phyloP scores from a whole-genome alignment of 2,329 filamentous ascomycete species.

The Phyllosticta citriasiana region DNA sequence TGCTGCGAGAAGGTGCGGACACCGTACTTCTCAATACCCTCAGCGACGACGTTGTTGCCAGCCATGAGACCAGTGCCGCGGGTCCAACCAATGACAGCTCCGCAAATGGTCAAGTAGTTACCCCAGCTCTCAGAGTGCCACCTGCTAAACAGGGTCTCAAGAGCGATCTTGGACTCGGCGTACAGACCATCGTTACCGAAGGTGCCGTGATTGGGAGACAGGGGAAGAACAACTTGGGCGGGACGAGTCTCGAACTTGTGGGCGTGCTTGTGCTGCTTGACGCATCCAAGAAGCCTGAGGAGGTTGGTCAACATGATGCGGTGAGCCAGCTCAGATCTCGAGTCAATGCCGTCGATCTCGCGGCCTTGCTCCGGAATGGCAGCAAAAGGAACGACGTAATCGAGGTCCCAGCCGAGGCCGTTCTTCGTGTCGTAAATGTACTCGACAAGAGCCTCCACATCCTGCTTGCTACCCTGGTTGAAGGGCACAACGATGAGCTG shows the following conservation, averaged over 20 bases:
- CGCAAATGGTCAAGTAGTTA: slow-evolving; percentile 95
- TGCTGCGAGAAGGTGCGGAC: slow-evolving; percentile 98
- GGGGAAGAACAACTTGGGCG: slow-evolving; percentile 87
- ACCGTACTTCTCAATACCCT: slow-evolving; percentile 91
- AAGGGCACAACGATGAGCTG: slow-evolving; percentile 97
- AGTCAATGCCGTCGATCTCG: slow-evolving; percentile 94
- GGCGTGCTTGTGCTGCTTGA: slow-evolving; percentile 83
- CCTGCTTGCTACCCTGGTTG: slow-evolving; percentile 98
- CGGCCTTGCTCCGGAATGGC: slow-evolving; percentile 96
- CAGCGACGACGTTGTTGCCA: slow-evolving; percentile 93
- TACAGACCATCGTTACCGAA: slow-evolving; percentile 98
- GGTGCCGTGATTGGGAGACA: slow-evolving; percentile 96
- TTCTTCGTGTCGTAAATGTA: slow-evolving; percentile 97
- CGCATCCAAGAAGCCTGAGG: slow-evolving; percentile 74
- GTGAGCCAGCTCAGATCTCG: slow-evolving; percentile 93
- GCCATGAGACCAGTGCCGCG: slow-evolving; percentile 97
- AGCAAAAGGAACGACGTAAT: slow-evolving; percentile 91
- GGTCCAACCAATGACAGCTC: slow-evolving; percentile 98
- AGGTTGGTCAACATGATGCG: slow-evolving; percentile 99
- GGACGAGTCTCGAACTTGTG: slow-evolving; percentile 90
- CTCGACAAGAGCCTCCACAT: slow-evolving; percentile 84
- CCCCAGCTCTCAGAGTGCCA: slow-evolving; percentile 98
- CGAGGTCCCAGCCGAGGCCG: slow-evolving; percentile 95
- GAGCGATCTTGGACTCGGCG: slow-evolving; percentile 91
- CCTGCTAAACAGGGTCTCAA: slow-evolving; percentile 96